Evolutionary conservation across 2,329 filamentous ascomycete species (phyloP).

Genomic region (Scedosporium minutisporum): DNA sequence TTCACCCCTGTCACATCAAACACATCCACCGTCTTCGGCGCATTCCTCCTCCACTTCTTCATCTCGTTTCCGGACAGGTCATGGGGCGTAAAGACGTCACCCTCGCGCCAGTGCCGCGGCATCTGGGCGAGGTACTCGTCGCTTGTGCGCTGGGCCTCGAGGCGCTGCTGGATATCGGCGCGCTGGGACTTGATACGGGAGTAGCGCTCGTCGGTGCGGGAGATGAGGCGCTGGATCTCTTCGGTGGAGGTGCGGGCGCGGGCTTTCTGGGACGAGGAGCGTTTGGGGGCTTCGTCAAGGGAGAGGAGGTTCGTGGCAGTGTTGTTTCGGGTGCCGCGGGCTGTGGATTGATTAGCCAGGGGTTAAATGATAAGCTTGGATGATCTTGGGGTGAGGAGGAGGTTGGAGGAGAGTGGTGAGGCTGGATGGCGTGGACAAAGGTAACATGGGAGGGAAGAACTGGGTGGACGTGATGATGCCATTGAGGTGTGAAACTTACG

Average conservation of each 20-base stretch:
- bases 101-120: slow-evolving; percentile 60
- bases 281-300: slow-evolving; percentile 13
- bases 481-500: background rate
- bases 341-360: background rate
- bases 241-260: slow-evolving; percentile 13
- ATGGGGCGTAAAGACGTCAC: slow-evolving; percentile 85
- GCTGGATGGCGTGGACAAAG: background rate
- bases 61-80: slow-evolving; percentile 73
- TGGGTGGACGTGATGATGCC: background rate
- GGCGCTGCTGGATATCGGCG: slow-evolving; percentile 11
- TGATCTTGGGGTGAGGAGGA: background rate
- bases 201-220: slow-evolving; percentile 13
- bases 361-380: background rate
- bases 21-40: slow-evolving; percentile 55
- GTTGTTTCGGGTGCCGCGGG: slow-evolving; percentile 9
- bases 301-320: slow-evolving; percentile 15
- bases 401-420: background rate
- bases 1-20: slow-evolving; percentile 73
- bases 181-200: slow-evolving; percentile 10
- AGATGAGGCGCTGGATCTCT: slow-evolving; percentile 10
- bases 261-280: slow-evolving; percentile 8
- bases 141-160: slow-evolving; percentile 23
- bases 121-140: slow-evolving; percentile 53
- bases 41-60: slow-evolving; percentile 63
- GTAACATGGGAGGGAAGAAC: background rate